Evolutionary conservation across 164 flowering plant species (phyloP), one percentile per base, ranked within the genome.

Genomic region (Dillenia suffruticosa): DNA sequence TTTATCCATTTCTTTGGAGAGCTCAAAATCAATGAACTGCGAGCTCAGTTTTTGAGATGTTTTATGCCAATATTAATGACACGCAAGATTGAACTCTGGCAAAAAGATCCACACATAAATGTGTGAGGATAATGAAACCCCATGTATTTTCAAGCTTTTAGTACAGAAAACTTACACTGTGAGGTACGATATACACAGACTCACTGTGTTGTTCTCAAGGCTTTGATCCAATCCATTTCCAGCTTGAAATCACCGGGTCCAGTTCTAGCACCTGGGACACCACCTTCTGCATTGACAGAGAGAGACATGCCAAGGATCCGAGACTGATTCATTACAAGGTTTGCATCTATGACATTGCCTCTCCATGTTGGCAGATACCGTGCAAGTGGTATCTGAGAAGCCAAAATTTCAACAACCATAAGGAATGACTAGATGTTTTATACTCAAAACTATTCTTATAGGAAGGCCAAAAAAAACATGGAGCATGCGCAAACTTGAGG

Each of bases 171-270:
- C 40, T 32, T 4, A 32, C 40, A 32, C 40, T 32, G 40, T 32
- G 40, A 32, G 0, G 6, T 32, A 32, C 5, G 5, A 32, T 32
- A 32, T 32, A 32, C 6, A 32, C 6, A 4, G 7, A 57, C 32
- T 67, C 64, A 78, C 45, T 65, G 52, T 55, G 73, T 65, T 66
- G 72, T 72, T 64, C 91, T 82, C 50, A 89, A 61, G 61, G 97
- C 97, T 75, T 91, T 94, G 63, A 94, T 86, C 96, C 96, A 91
- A 67, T 91, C 97, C 19, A 91, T 68, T 70, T 94, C 96, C 44
- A 94, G 59, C 53, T 68, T 79, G 76, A 94, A 94, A 69, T 88
- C 96, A 56, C 96, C 99, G 8, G 95, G 84, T 44, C 98, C 97
- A 44, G 90, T 60, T 75, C 56, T 74, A 10, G 97, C 81, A 57